Conservation (phyloP, 2,329 filamentous ascomycete genomes). For the Lithohypha guttulata region DNA sequence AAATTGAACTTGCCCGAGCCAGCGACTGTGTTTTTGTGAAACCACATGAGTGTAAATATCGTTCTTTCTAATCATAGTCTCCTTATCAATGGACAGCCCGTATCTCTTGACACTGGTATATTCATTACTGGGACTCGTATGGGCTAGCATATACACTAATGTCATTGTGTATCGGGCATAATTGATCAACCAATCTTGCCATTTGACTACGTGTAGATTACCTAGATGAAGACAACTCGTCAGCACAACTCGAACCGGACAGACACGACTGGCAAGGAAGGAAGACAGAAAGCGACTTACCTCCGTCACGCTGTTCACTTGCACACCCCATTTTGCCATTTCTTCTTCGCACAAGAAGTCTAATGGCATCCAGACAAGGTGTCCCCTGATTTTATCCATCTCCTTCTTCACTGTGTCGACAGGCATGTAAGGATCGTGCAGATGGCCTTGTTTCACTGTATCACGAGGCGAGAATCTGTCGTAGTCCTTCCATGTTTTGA, state of each 20-base stretch:
- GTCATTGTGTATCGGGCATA: too few relatives aligned
- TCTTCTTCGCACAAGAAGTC: slow-evolving; percentile 71
- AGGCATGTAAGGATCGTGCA: slow-evolving; percentile 70
- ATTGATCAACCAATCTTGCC: neutral
- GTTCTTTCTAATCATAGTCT: too few relatives aligned
- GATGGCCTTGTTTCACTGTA: slow-evolving; percentile 69
- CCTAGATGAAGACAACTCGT: too few relatives aligned
- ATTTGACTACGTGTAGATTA: slow-evolving; percentile 5
- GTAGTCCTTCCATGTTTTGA: slow-evolving; percentile 85
- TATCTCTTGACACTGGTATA: too few relatives aligned
- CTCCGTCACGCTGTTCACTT: slow-evolving; percentile 79
- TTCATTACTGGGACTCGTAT: too few relatives aligned
- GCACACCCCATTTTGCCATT: slow-evolving; percentile 81
- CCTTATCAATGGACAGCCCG: too few relatives aligned
- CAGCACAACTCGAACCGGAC: too few relatives aligned
- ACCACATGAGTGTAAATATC: too few relatives aligned
- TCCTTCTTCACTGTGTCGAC: slow-evolving; percentile 62
- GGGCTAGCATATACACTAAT: too few relatives aligned
- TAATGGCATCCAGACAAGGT: slow-evolving; percentile 92
- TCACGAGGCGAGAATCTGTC: slow-evolving; percentile 60
- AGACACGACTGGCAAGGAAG: too few relatives aligned
- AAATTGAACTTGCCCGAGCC: too few relatives aligned
- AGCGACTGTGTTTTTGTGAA: too few relatives aligned
- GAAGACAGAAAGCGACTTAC: slow-evolving; percentile 59
- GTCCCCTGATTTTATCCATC: slow-evolving; percentile 69